Conservation (phyloP, 2,329 filamentous ascomycete genomes). For the Penicillium sp. region DNA sequence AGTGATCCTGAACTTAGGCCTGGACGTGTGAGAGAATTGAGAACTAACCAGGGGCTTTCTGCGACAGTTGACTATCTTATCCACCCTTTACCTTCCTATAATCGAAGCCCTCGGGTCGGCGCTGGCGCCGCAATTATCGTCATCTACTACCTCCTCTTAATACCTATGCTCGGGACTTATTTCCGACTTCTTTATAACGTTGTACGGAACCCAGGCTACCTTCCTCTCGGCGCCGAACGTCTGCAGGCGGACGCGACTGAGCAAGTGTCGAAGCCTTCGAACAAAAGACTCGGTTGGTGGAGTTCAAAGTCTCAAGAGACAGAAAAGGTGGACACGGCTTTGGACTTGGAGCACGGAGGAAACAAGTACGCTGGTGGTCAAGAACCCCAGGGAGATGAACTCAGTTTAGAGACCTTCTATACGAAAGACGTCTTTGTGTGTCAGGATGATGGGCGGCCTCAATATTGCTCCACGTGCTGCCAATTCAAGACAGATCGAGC, state of each 20-base stretch:
- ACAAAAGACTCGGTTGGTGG: constrained; percentile 21
- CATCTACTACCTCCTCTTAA: constrained; percentile 70
- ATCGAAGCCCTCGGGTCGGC: constrained; percentile 48
- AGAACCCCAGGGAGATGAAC: constrained; percentile 55
- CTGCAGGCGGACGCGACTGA: constrained; percentile 25
- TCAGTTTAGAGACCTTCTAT: constrained; percentile 74
- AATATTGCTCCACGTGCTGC: constrained; percentile 80
- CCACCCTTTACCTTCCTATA: constrained; percentile 43
- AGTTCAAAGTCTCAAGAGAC: constrained; percentile 21
- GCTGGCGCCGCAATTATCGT: constrained; percentile 69
- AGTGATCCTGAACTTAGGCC: constrained; percentile 31
- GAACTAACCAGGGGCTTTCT: constrained; percentile 2
- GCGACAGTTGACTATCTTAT: constrained; percentile 70
- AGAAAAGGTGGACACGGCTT: constrained; percentile 24
- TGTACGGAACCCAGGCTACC: constrained; percentile 69
- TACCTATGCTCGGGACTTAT: constrained; percentile 68
- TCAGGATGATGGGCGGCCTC: constrained; percentile 77
- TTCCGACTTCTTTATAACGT: constrained; percentile 69
- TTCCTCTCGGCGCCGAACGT: constrained; percentile 61
- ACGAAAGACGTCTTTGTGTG: constrained; percentile 81
- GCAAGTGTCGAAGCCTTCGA: constrained; percentile 17
- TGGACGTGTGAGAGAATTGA: too few relatives aligned
- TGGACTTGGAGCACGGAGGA: constrained; percentile 31
- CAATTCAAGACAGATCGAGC: constrained; percentile 87
- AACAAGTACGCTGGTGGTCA: constrained; percentile 24